Evolutionary conservation across 2,329 filamentous ascomycete species (phyloP), one percentile per base, ranked within the genome.

Genomic region (Nemania abortiva): DNA sequence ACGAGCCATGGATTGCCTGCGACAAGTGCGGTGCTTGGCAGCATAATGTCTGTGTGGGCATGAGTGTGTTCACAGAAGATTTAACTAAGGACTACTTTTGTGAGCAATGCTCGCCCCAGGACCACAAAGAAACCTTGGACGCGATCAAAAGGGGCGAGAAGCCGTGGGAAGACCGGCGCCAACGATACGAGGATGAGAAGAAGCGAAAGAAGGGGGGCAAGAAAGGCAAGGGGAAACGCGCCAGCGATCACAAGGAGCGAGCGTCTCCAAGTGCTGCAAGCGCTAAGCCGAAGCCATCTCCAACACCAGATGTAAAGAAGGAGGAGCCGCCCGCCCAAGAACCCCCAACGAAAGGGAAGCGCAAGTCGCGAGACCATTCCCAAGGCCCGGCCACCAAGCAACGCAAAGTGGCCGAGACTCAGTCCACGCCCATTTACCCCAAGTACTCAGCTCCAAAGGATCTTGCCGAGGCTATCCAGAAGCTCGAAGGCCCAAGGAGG

Each of bases 11-110:
- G 94, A 97, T 99, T 76, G 94, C 92, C 70, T 99, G 96, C 84
- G 96, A 99, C 81, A 89, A 88, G 55, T 99, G 96, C 81, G 90
- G 89, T 57, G 95, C 92, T 50, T 99, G 96, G 96, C 96, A 99
- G 82, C 96, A 99, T 82, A 98, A 98, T 77, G 91, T 97, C 72
- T 99, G 96, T 79, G 93, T 99, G 85, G 94, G 93, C 62, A 89
- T 98, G 78, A 90, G 87, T 76, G 89, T 91, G 55, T 94, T 92
- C 74, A 89, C 91, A 37, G 92, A 95, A 68, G 89, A 95, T 76
- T 86, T 93, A 64, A 91, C 92, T 34, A 92, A 92, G 69, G 87
- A 92, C 80, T 99, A 99, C 83, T 97, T 92, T 81, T 99, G 96
- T 82, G 96, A 99, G 81, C 85, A 91, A 81, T 98, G 96, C 83